These are phyloP conservation scores for Cercophora newfieldiana DNA, from an alignment of 495 filamentous ascomycete species.

Conservation along the genomic window DNA sequence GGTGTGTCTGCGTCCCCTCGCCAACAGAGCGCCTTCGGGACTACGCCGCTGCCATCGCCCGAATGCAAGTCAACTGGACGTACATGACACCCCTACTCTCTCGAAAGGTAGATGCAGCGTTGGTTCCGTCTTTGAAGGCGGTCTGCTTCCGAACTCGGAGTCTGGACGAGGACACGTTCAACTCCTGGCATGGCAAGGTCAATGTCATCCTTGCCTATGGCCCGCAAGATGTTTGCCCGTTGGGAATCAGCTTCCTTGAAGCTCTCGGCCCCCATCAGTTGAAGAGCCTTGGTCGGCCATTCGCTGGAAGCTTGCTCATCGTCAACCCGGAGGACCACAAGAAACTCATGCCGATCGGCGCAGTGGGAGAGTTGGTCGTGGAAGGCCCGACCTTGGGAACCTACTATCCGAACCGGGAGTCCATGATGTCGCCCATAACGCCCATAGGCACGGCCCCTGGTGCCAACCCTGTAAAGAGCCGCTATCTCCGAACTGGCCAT, in stretches of 20 bases:
- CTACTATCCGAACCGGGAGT: constrained; percentile 35
- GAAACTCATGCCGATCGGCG: constrained; percentile 47
- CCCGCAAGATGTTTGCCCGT: constrained; percentile 44
- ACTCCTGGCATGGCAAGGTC: constrained; percentile 44
- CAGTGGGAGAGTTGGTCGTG: constrained; percentile 50
- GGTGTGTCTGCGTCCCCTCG: constrained; percentile 52
- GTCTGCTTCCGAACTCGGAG: constrained; percentile 48
- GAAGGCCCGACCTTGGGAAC: constrained; percentile 47
- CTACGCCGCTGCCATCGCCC: constrained; percentile 41
- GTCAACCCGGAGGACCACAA: constrained; percentile 51
- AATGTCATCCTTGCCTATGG: constrained; percentile 50
- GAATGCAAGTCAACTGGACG: constrained; percentile 51
- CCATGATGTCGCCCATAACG: constrained; percentile 27
- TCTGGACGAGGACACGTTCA: constrained; percentile 45
- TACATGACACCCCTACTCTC: constrained; percentile 50
- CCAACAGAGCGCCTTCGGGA: constrained; percentile 39
- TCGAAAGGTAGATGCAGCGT: constrained; percentile 41
- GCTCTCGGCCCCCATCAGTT: constrained; percentile 36
- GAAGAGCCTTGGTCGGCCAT: constrained; percentile 44
- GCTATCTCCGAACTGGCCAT: constrained; percentile 47
- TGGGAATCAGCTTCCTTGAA: constrained; percentile 48
- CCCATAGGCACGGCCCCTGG: constrained; percentile 21
- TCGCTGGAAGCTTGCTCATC: constrained; percentile 46
- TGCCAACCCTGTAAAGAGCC: constrained; percentile 12
- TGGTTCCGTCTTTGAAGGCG: constrained; percentile 39